Evolutionary conservation across 495 filamentous ascomycete species (phyloP).

Genomic region (Aspergillus cristatus): DNA sequence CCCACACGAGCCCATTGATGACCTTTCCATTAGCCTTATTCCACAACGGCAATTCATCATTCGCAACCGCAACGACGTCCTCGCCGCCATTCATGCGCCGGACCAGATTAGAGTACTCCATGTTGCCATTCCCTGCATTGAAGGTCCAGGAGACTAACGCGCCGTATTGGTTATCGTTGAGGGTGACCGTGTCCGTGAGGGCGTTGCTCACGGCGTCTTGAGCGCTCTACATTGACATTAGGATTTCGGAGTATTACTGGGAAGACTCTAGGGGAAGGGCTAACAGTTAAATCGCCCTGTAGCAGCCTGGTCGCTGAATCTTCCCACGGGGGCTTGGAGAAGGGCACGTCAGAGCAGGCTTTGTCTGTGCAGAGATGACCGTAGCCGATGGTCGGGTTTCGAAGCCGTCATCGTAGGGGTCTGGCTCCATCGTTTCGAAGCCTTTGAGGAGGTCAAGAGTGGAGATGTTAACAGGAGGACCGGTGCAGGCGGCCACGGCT

Average conservation of each 20-base stretch:
- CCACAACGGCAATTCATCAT: slow-evolving; percentile 40
- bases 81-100: slow-evolving; percentile 38
- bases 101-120: slow-evolving; percentile 27
- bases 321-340: slow-evolving; percentile 33
- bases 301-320: slow-evolving; percentile 31
- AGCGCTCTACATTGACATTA: neutral
- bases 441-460: slow-evolving; percentile 29
- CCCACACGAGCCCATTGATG: slow-evolving; percentile 27
- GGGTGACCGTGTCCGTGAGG: slow-evolving; percentile 12
- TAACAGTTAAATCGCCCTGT: slow-evolving; percentile 29
- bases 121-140: slow-evolving; percentile 12
- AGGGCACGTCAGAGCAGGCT: slow-evolving; percentile 34
- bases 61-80: slow-evolving; percentile 25
- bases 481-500: slow-evolving; percentile 15
- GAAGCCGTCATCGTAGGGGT: slow-evolving; percentile 29
- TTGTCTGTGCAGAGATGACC: slow-evolving; percentile 38
- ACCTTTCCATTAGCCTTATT: slow-evolving; percentile 28
- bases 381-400: slow-evolving; percentile 43
- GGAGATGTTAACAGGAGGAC: slow-evolving; percentile 25
- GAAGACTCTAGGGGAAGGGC: neutral
- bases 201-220: slow-evolving; percentile 13
- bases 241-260: too few species aligned
- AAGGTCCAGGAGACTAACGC: slow-evolving; percentile 17
- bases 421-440: slow-evolving; percentile 28
- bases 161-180: slow-evolving; percentile 18